Evolutionary conservation across 345 rosid species (phyloP).

Genomic region (Hevea brasiliensis): DNA sequence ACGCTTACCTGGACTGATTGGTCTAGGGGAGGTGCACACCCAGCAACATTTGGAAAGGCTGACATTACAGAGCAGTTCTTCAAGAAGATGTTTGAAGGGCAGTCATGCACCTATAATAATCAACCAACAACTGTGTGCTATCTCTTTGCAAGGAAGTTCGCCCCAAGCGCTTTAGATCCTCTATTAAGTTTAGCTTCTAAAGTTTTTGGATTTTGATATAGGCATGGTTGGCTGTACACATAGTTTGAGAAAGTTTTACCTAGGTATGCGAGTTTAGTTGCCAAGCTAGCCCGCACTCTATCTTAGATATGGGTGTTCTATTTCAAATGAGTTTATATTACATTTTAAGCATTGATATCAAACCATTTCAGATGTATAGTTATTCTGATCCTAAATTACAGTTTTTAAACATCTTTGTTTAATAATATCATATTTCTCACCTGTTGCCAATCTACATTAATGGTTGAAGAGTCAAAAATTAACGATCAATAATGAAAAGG

Average conservation of each 20-base stretch:
- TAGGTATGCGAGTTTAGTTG: background rate
- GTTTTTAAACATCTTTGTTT: slow-evolving; percentile 7
- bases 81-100: slow-evolving; percentile 40
- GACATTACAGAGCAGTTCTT: slow-evolving; percentile 62
- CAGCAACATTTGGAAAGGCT: slow-evolving; percentile 65
- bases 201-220: slow-evolving; percentile 46
- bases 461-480: no score
- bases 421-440: background rate
- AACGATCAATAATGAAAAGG: no score
- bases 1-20: slow-evolving; percentile 86
- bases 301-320: background rate
- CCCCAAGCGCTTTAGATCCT: slow-evolving; percentile 75
- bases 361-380: slow-evolving; percentile 17
- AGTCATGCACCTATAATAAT: slow-evolving; percentile 57
- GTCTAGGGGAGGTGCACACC: slow-evolving; percentile 94
- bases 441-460: background rate
- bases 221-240: background rate
- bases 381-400: background rate
- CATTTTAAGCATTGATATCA: background rate
- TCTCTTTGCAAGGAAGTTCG: slow-evolving; percentile 81
- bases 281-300: background rate
- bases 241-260: background rate
- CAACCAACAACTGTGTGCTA: slow-evolving; percentile 47
- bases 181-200: slow-evolving; percentile 47
- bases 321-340: background rate